These are phyloP conservation scores for Trypanosoma conorhini DNA, from an alignment of 208 protist genomes.

Conservation along the genomic window DNA sequence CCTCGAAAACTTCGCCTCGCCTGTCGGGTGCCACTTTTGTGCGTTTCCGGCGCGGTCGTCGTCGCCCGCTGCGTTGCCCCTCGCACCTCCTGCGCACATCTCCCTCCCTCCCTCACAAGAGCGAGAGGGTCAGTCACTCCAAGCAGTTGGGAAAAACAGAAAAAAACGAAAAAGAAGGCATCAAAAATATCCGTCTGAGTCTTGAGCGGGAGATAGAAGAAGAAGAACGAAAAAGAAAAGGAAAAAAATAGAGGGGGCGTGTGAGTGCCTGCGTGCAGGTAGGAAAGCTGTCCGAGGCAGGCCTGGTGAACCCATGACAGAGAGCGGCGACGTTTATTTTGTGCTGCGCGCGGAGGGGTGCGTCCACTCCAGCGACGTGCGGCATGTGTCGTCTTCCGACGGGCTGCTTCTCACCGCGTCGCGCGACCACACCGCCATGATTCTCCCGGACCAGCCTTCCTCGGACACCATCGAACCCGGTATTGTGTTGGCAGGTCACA, in stretches of 20 bases:
- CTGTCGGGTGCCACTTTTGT: no score
- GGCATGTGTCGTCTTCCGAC: conserved; percentile 37
- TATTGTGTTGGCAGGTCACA: conserved; percentile 52
- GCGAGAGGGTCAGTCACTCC: no score
- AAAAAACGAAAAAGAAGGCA: no score
- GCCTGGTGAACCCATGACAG: not conserved
- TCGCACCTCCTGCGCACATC: no score
- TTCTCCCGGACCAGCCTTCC: conserved; percentile 26
- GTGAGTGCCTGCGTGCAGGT: not conserved
- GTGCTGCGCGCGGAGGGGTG: conserved; percentile 60
- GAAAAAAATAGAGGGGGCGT: not conserved
- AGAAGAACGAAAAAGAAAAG: not conserved
- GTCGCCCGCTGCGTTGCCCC: no score
- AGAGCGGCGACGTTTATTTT: conserved; percentile 19
- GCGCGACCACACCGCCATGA: conserved; percentile 53
- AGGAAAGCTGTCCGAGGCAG: not conserved
- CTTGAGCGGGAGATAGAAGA: not conserved
- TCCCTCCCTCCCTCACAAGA: no score
- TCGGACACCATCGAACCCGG: conserved; percentile 21
- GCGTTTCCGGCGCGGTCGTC: no score
- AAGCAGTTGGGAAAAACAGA: no score
- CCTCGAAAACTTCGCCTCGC: no score
- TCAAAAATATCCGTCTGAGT: no score
- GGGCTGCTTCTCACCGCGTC: conserved; percentile 47
- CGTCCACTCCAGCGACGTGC: conserved; percentile 58